Percentiles rank a stretch among this genome's conserved stretches.
Conservation (phyloP, 768 basidiomycete genomes). For the Serendipita sp. region DNA sequence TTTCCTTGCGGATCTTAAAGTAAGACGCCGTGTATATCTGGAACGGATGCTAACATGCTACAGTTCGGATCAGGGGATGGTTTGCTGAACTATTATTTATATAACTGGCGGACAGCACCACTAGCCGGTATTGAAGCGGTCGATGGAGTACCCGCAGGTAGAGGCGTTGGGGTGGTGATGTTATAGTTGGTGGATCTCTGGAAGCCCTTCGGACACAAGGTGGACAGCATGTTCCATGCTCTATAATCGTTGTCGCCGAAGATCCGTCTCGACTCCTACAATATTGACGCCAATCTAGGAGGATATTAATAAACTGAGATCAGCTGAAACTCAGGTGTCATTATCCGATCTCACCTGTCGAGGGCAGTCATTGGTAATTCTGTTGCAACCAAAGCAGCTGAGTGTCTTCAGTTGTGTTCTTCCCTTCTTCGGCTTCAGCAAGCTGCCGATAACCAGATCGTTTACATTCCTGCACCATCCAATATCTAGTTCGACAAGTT, state of each 20-base stretch:
- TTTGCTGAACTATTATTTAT: conserved; percentile 77
- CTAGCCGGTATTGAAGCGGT: conserved; percentile 51
- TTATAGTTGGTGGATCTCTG: conserved; percentile 28
- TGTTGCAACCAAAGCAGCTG: conserved; percentile 40
- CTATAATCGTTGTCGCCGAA: background rate
- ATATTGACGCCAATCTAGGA: conserved; percentile 12
- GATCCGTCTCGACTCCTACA: conserved; percentile 14
- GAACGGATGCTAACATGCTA: background rate
- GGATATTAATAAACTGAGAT: background rate
- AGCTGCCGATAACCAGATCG: conserved; percentile 61
- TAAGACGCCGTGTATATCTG: conserved; percentile 15
- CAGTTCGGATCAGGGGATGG: conserved; percentile 93
- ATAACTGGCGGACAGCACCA: conserved; percentile 81
- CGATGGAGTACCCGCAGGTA: conserved; percentile 26
- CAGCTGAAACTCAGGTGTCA: background rate
- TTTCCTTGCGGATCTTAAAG: conserved; percentile 74
- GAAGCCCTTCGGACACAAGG: background rate
- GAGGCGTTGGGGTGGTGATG: conserved; percentile 85
- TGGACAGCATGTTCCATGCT: background rate
- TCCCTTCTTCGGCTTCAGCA: conserved; percentile 24
- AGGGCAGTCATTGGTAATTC: conserved; percentile 30
- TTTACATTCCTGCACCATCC: conserved; percentile 76
- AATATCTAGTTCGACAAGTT: conserved; percentile 49
- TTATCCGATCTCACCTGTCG: conserved; percentile 25
- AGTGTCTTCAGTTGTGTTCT: conserved; percentile 23